Evolutionary conservation across 345 rosid species (phyloP), one percentile per base, ranked within the genome.

Genomic region (Gossypium anomalum): DNA sequence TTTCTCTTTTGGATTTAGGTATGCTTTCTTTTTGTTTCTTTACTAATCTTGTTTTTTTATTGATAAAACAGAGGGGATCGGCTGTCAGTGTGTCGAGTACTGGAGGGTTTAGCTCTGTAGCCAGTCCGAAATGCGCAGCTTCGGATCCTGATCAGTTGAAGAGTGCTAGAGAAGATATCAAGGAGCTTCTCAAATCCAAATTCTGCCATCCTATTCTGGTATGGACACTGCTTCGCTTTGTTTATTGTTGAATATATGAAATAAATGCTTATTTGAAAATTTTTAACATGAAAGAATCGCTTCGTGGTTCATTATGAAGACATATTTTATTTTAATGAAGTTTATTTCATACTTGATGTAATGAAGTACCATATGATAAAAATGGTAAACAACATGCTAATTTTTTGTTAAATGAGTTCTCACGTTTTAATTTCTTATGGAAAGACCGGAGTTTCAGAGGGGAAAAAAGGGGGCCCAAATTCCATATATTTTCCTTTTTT

Each of bases 151-250:
- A 78, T 85, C 97, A 94, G 84, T 64, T 94, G 87, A 87, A 80
- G 88, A 89, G 87, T 56, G 98, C 97, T 15, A 92, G 83, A 77
- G 97, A 94, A 78, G 98, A 94, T 60, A 90, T 94, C 79, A 88
- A 86, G 85, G 83, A 88, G 76, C 87, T 92, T 67, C 95, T 94
- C n/a, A 87, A 83, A 43, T 82, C 90, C 22, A 90, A 81, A 78
- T 89, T 84, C 75, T 89, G 97, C 53, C 97, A 94, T 86, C 98
- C 97, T 29, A 86, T 94, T 77, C 71, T 92, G 87, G 98, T 92
- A 79, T 27, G 48, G 2, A 25, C 3, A 41, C 8, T 19, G 2
- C 12, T 63, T 12, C 9, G 7, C 49, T 43, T 41, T 65, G 69
- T 16, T 70, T 9, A 0, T 27, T 69, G 44, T 15, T 69, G 44